Percentiles rank a stretch among this genome's conserved stretches.
These are phyloP conservation scores for Epichloe baconii DNA, from an alignment of 2,329 filamentous ascomycete species.

Conservation along the genomic window DNA sequence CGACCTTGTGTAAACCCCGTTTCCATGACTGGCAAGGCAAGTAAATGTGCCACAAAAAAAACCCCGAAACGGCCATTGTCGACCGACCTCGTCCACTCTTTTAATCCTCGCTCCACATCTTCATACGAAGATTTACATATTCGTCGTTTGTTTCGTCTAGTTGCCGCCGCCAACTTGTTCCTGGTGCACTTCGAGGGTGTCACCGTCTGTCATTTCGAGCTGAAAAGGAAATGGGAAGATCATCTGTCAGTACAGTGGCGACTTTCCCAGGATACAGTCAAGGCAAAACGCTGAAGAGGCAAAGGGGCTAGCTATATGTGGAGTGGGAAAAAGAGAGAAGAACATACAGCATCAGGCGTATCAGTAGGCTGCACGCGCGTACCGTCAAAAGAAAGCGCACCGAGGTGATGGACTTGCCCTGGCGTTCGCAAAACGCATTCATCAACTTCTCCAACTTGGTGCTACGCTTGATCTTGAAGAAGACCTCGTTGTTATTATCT, in stretches of 20 bases:
- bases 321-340: constrained; percentile 12
- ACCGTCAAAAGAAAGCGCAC: constrained; percentile 94
- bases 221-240: constrained; percentile 22
- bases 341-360: constrained; percentile 76
- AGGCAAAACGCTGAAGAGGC: background rate
- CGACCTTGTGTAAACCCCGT: background rate
- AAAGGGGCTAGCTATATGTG: background rate
- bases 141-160: background rate
- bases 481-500: constrained; percentile 98
- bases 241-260: background rate
- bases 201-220: constrained; percentile 95
- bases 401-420: constrained; percentile 73
- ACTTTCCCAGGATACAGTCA: background rate
- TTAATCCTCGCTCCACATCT: no score
- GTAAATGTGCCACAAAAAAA: background rate
- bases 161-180: constrained; percentile 78
- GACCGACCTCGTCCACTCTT: background rate
- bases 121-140: background rate
- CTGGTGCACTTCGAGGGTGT: constrained; percentile 93
- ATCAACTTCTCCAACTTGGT: constrained; percentile 96
- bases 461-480: constrained; percentile 98
- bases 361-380: constrained; percentile 79
- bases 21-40: background rate
- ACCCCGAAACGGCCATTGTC: background rate
- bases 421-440: constrained; percentile 93